Evolutionary conservation across 176 grass and related monocot genomes (phyloP), one percentile per base, ranked within the genome.

Genomic region (Rhynchospora pubera): DNA sequence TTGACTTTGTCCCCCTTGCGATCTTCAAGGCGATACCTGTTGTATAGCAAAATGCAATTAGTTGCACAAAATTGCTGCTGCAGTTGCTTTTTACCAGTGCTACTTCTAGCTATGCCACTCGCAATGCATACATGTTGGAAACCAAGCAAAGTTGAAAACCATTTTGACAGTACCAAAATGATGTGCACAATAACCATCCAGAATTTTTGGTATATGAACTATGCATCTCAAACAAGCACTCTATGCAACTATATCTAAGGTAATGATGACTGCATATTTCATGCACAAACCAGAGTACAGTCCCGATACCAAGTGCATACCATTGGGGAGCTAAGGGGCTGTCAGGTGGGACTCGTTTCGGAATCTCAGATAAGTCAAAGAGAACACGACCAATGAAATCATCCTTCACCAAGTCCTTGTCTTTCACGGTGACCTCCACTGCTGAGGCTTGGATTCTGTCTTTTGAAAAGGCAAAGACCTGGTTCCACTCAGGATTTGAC

Each of bases 381-480:
- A 60, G 15, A 62, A 91, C 87, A n/a, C 74, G 84, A 8, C 87
- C 89, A 2, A 89, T 85, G 73, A 91, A 83, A 84, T 87, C 89
- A 45, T 93, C 91, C 80, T 88, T 88, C 9, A 60, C 81, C 0
- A 74, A 84, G 26, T 91, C 89, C 81, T 91, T 89, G 65, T 89
- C 86, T 68, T 93, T 87, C 52, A 91, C 87, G 51, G 74, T 22
- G 48, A 89, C 82, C 32, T 93, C 89, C 6, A 85, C 69, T 22
- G 82, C 58, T 9, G 82, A 81, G 12, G 86, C 63, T 22, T 91
- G 86, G 8, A 91, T 89, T n/a, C 82, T 84, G 11, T 89, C 86
- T 78, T 83, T 93, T 15, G 86, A 90, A 59, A 91, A 93, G 51
- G 91, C 84, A 88, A 91, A 93, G 2, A 91, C 87, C 34, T 91